Percentiles rank a stretch among this genome's conserved stretches.
Evolutionary conservation across 306 rosid species (phyloP).

Genomic region (Hippophae rhamnoides): DNA sequence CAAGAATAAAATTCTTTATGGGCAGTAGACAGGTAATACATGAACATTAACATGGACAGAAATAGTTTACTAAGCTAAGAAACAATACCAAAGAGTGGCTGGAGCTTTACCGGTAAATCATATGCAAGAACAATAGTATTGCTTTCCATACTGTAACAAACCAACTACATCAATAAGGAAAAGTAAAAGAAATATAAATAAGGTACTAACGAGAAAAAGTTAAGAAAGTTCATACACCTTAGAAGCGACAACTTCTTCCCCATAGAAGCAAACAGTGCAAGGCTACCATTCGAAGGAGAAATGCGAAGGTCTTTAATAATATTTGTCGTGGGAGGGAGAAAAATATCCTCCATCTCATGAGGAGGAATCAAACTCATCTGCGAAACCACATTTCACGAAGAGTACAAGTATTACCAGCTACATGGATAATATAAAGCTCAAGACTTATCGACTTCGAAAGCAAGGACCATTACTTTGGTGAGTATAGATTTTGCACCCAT

Average conservation of each 20-base stretch:
- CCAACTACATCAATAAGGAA: conserved; percentile 15
- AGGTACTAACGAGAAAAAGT: background rate
- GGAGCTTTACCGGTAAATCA: conserved; percentile 61
- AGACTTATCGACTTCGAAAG: conserved; percentile 4
- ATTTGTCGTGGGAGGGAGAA: conserved; percentile 46
- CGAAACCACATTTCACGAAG: conserved; percentile 23
- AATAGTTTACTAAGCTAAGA: background rate
- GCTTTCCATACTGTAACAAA: conserved; percentile 61
- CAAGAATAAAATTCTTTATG: background rate
- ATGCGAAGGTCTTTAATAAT: conserved; percentile 60
- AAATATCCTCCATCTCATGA: conserved; percentile 62
- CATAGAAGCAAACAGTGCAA: conserved; percentile 58
- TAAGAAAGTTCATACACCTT: conserved; percentile 40
- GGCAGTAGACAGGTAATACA: background rate
- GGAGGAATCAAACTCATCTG: conserved; percentile 83
- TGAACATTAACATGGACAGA: background rate
- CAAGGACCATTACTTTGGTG: conserved; percentile 52
- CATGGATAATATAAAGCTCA: conserved; percentile 8
- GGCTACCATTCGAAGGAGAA: conserved; percentile 44
- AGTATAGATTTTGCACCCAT: conserved; percentile 40
- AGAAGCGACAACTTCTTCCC: conserved; percentile 70
- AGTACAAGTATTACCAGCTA: conserved; percentile 10
- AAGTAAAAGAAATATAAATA: conserved; percentile 2
- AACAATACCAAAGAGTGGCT: background rate
- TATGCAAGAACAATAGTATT: conserved; percentile 49